phyloP scores from a whole-genome alignment of 2,329 filamentous ascomycete species.

The Fonsecaea pedrosoi region DNA sequence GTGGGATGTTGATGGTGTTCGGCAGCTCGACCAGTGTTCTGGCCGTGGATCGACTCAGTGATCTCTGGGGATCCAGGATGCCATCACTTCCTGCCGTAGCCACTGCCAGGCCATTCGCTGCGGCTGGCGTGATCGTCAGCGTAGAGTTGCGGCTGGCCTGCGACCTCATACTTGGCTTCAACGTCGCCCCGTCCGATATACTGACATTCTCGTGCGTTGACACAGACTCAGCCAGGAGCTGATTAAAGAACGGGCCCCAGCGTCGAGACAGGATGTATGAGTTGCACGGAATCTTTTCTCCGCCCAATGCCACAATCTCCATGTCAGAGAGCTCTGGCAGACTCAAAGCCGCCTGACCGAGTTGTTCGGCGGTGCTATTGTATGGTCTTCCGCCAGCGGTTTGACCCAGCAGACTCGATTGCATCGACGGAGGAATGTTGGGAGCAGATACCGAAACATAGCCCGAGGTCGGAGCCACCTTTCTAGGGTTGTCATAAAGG shows the following conservation, averaged over 20 bases:
- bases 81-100: conserved; percentile 19
- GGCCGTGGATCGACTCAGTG: conserved; percentile 39
- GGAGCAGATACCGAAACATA: conserved; percentile 84
- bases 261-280: conserved; percentile 84
- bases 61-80: conserved; percentile 37
- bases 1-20: conserved; percentile 60
- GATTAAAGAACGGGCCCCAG: conserved; percentile 96
- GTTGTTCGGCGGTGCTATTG: conserved; percentile 78
- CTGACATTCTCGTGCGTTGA: conserved; percentile 63
- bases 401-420: conserved; percentile 48
- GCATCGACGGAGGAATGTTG: conserved; percentile 63
- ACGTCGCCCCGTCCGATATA: conserved; percentile 72
- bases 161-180: conserved; percentile 66
- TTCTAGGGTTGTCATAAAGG: conserved; percentile 92
- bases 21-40: conserved; percentile 55
- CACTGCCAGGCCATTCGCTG: conserved; percentile 43
- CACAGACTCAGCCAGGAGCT: conserved; percentile 80
- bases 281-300: conserved; percentile 91
- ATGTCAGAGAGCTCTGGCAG: conserved; percentile 92
- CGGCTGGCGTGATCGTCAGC: conserved; percentile 77
- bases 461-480: conserved; percentile 75
- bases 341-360: conserved; percentile 79
- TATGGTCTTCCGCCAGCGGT: conserved; percentile 78
- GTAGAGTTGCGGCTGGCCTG: conserved; percentile 69
- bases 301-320: conserved; percentile 91